phyloP scores from a whole-genome alignment of 2,329 filamentous ascomycete species.

The Gremmenia infestans region DNA sequence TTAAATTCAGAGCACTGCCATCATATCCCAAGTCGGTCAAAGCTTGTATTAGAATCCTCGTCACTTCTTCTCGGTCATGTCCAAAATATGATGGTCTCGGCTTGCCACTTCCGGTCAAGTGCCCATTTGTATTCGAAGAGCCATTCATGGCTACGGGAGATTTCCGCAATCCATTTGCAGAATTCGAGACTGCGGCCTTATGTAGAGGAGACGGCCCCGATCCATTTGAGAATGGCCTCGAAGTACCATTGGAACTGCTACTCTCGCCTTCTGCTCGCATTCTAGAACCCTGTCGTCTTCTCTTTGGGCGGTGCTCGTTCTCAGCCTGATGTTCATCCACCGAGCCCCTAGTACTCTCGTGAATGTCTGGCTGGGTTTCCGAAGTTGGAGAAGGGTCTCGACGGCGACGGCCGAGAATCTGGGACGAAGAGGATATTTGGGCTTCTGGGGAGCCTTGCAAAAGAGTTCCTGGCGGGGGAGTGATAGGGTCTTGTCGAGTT shows the following conservation, averaged over 20 bases:
- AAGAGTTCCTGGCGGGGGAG: slow-evolving; percentile 26
- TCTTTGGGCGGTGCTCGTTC: slow-evolving; percentile 45
- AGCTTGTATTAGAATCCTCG: slow-evolving; percentile 86
- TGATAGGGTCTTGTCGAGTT: slow-evolving; percentile 7
- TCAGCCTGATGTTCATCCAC: slow-evolving; percentile 13
- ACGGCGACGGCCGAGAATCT: slow-evolving; percentile 48
- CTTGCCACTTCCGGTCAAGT: slow-evolving; percentile 17
- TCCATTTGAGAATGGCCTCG: slow-evolving; percentile 53
- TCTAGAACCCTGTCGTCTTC: slow-evolving; percentile 50
- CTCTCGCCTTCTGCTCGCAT: slow-evolving; percentile 60
- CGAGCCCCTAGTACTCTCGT: slow-evolving; percentile 24
- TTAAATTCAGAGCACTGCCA: slow-evolving; percentile 67
- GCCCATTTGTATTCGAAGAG: slow-evolving; percentile 36
- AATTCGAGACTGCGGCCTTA: slow-evolving; percentile 36
- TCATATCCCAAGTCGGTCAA: slow-evolving; percentile 84
- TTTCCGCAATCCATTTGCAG: slow-evolving; percentile 46
- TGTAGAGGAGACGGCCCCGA: slow-evolving; percentile 39
- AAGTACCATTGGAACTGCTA: slow-evolving; percentile 49
- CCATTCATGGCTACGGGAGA: slow-evolving; percentile 49
- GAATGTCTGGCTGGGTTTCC: slow-evolving; percentile 33
- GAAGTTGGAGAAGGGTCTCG: slow-evolving; percentile 39
- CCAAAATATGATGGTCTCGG: slow-evolving; percentile 58
- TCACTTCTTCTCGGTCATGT: slow-evolving; percentile 89
- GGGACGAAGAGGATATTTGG: slow-evolving; percentile 28
- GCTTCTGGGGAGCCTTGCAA: slow-evolving; percentile 27